phyloP scores from a whole-genome alignment of 2,329 filamentous ascomycete genomes.

The Talaromyces sp. region DNA sequence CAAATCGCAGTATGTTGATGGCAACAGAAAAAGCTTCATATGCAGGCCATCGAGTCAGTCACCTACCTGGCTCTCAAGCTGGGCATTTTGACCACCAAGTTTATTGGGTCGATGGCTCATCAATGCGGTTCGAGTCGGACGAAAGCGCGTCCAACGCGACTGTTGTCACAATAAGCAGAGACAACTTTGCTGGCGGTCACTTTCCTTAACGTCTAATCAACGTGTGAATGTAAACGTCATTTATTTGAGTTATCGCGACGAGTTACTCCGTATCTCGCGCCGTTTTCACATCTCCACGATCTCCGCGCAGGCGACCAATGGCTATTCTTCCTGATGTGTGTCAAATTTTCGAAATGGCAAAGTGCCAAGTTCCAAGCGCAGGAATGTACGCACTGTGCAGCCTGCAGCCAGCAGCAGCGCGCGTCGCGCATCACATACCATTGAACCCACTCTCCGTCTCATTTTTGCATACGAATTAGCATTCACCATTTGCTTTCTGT shows the following conservation, averaged over 20 bases:
- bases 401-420: neutral
- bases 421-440: neutral
- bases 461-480: neutral
- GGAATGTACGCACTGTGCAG: neutral
- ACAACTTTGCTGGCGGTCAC: neutral
- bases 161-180: neutral
- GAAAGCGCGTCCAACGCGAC: neutral
- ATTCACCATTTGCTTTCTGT: neutral
- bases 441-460: neutral
- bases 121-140: neutral
- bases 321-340: neutral
- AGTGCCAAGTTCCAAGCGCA: neutral
- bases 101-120: neutral
- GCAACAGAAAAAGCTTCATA: neutral
- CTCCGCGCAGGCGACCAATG: neutral
- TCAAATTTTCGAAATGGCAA: neutral
- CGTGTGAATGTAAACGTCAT: neutral
- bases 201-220: neutral
- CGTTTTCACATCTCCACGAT: neutral
- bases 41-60: neutral
- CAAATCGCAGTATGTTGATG: neutral
- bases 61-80: neutral
- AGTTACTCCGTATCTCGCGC: neutral
- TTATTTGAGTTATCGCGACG: neutral
- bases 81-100: neutral